These are phyloP conservation scores for Epichloe hybrida DNA, from an alignment of 2,329 filamentous ascomycete species.

Conservation along the genomic window DNA sequence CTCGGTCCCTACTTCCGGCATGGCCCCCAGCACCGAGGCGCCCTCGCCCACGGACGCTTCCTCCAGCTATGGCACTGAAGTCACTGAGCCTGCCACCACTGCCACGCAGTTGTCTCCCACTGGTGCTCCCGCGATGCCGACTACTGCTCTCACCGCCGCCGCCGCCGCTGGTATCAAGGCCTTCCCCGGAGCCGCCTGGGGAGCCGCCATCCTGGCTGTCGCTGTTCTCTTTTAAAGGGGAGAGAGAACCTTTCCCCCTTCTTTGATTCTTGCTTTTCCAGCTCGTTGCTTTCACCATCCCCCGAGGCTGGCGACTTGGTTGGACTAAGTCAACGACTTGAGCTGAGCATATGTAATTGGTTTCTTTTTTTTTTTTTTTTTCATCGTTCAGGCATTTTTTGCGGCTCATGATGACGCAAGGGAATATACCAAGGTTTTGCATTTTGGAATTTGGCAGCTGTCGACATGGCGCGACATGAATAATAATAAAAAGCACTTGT, in stretches of 20 bases:
- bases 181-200: conserved; percentile 11
- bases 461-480: background rate
- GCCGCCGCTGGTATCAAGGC: conserved; percentile 13
- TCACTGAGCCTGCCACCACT: background rate
- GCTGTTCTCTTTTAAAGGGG: conserved; percentile 14
- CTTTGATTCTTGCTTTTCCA: background rate
- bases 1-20: conserved; percentile 6
- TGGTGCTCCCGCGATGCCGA: conserved; percentile 13
- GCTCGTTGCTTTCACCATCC: background rate
- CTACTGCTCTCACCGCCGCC: conserved; percentile 18
- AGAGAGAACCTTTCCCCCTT: background rate
- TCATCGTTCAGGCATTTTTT: background rate
- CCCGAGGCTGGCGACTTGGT: background rate
- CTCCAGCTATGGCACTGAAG: conserved; percentile 6
- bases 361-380: background rate
- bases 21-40: conserved; percentile 3
- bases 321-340: background rate
- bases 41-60: background rate
- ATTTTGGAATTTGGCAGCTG: background rate
- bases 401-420: background rate
- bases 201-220: conserved; percentile 14
- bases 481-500: background rate
- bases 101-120: background rate
- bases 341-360: background rate
- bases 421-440: conserved; percentile 1